Evolutionary conservation across 352 stramenopile species (phyloP), one percentile per base, ranked within the genome.

Genomic region (Pythium biforme): DNA sequence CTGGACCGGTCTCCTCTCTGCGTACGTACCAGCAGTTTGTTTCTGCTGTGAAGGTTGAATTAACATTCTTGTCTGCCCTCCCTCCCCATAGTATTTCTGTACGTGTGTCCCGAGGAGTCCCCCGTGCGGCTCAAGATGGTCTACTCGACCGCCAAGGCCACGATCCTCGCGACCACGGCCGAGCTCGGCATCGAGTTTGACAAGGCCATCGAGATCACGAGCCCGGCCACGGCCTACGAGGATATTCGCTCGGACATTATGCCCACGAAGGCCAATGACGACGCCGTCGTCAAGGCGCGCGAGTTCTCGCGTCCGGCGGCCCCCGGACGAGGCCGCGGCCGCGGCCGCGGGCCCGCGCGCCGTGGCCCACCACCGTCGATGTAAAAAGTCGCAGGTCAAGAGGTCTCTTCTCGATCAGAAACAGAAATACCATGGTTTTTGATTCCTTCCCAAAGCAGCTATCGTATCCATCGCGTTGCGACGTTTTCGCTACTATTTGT

Each of bases 121-220:
- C 77, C 88, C 8, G 80, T 97, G 51, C 81, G 89, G 15, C 68
- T 90, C 47, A 97, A 96, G 74, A 97, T 97, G 89, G 88, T 92
- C 15, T 96, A 96, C 66, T 96, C 89, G 48, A 95, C 89, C 6
- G 89, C 81, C 57, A 96, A 96, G 56, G 88, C 89, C 20, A 94
- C 84, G 15, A 77, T 97, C 23, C 73, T 95, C 25, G 79, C 79
- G n/a, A 83, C 75, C 2, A 83, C 83, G 20, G 61, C 76, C 26
- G 73, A 83, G 51, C 70, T 90, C 19, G 75, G 79, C 12, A 79
- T 94, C 29, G 71, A 76, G 34, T 91, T 94, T 40, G 82, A 89
- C 66, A 83, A 91, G 53, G 86, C 74, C 62, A 83, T 94, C 47
- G 86, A 94, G 67, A 86, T 94, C 59, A 92, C 86, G 47, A 83